phyloP scores from a whole-genome alignment of 148 eudicot species.

The Nepenthes gracilis region DNA sequence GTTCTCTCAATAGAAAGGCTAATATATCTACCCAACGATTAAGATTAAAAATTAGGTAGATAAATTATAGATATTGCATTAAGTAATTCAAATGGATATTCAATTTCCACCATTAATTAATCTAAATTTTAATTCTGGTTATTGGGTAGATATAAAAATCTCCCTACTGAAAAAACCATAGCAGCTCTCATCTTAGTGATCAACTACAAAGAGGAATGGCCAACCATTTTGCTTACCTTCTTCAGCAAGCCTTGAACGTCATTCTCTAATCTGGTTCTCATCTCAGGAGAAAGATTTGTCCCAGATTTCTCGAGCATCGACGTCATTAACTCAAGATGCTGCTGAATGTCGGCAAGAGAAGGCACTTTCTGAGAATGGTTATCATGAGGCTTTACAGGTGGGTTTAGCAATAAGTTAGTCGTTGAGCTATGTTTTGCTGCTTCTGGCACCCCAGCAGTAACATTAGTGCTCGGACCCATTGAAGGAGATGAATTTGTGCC shows the following conservation, averaged over 20 bases:
- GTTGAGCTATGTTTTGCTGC: too few species aligned
- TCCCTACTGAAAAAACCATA: too few species aligned
- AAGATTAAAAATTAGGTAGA: too few species aligned
- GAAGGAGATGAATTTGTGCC: constrained; percentile 11
- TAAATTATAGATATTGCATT: too few species aligned
- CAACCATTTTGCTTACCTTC: constrained; percentile 17
- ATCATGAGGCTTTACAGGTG: background rate
- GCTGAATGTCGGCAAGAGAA: constrained; percentile 15
- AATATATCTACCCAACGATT: too few species aligned
- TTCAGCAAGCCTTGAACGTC: constrained; percentile 49
- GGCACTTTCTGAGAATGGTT: background rate
- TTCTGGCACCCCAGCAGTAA: background rate
- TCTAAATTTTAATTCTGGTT: too few species aligned
- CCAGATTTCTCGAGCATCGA: constrained; percentile 66
- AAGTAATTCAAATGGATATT: too few species aligned
- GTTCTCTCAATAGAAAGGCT: too few species aligned
- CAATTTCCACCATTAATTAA: too few species aligned
- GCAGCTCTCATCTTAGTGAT: too few species aligned
- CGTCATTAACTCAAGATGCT: constrained; percentile 69
- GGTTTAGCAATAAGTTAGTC: background rate
- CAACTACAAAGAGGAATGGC: background rate
- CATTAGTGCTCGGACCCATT: background rate
- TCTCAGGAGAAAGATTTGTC: constrained; percentile 40
- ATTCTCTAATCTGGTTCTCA: constrained; percentile 50
- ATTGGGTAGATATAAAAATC: too few species aligned